Base-by-base conservation (phyloP, 805 yeast species). In the Wickerhamiella cacticola region DNA sequence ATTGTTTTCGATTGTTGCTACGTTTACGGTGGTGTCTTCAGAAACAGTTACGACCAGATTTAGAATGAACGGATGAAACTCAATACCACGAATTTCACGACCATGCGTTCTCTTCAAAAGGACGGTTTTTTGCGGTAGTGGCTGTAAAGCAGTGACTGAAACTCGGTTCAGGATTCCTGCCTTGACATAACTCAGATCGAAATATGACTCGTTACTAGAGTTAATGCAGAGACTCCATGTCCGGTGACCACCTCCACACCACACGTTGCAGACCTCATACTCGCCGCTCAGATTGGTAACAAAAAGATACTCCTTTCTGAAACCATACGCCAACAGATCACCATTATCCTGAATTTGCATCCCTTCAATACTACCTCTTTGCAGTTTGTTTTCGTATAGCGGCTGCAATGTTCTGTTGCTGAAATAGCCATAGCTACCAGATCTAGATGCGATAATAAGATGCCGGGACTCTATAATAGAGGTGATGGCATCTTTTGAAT, bases 171-270 rank as follows among this genome's bases (percentile, higher is more conserved):
- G 39, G 3, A 15, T 41, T 23, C 28, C 41, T 7, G 79, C 72
- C 60, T 78, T 77, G 28, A 43, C 46, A 33, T 12, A 43, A 16
- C 29, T 33, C 10, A 43, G 23, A 24, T 31, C 46, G 16, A 19
- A 43, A 19, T 24, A 23, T n/a, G 31, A 21, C 16, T 43, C 46
- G 24, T 29, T 24, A n/a, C 5, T 15, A 3, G 40, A 13, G 18
- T 43, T 40, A 13, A 43, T 26, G 15, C 33, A 23, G 22, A 43
- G 38, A 33, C 46, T 43, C 96, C 96, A 92, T 50, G 76, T 74
- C 51, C 97, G 71, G 60, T 88, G 96, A 2, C 92, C 76, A 2
- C 97, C 97, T 23, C 97, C 97, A 63, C 97, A 92, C 12, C 71
- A 63, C 52, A 79, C 85, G 49, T 78, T 74, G 42, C 75, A 68